Percentiles rank a stretch among this genome's conserved stretches.
These are phyloP conservation scores for Metschnikowia kunwiensis DNA, from an alignment of 805 yeast genomes.

Conservation along the genomic window DNA sequence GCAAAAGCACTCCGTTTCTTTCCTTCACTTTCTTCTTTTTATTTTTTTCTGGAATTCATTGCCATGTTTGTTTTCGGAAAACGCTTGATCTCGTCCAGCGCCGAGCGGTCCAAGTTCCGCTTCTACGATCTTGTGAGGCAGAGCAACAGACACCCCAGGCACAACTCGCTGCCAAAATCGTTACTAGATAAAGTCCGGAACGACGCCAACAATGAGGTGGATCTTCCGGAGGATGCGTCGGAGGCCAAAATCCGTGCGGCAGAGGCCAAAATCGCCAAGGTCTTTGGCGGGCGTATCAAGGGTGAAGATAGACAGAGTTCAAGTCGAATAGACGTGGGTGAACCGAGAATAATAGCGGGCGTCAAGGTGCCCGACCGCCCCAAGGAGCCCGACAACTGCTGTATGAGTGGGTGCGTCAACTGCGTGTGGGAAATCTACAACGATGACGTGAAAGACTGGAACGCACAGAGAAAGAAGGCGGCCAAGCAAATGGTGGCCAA, in stretches of 20 bases:
- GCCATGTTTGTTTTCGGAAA: slow-evolving; percentile 2
- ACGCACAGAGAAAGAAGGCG: slow-evolving; percentile 55
- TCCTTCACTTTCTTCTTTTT: not conserved
- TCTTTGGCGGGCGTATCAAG: slow-evolving; percentile 56
- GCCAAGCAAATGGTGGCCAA: slow-evolving; percentile 35
- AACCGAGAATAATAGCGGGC: slow-evolving; percentile 49
- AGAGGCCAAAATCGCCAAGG: slow-evolving; percentile 46
- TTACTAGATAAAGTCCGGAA: not conserved
- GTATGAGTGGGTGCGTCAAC: slow-evolving; percentile 95
- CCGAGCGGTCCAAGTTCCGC: slow-evolving; percentile 18
- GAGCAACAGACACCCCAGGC: slow-evolving; percentile 33
- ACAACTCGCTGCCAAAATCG: slow-evolving; percentile 12
- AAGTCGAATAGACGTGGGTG: slow-evolving; percentile 34
- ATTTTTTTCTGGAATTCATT: not conserved
- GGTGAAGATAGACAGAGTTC: slow-evolving; percentile 48
- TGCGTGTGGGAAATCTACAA: slow-evolving; percentile 95
- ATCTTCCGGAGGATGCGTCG: not conserved
- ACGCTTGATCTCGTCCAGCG: slow-evolving; percentile 2
- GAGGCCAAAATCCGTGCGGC: slow-evolving; percentile 23
- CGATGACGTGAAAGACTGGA: slow-evolving; percentile 88
- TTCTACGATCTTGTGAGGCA: slow-evolving; percentile 38
- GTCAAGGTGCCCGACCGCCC: slow-evolving; percentile 81
- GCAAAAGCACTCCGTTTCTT: not conserved
- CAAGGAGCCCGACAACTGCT: slow-evolving; percentile 89
- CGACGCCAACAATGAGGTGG: not conserved